Percentiles rank a stretch among this genome's conserved stretches.
phyloP scores from a whole-genome alignment of 1,284 basidiomycete genomes.

The Butyriboletus regius region DNA sequence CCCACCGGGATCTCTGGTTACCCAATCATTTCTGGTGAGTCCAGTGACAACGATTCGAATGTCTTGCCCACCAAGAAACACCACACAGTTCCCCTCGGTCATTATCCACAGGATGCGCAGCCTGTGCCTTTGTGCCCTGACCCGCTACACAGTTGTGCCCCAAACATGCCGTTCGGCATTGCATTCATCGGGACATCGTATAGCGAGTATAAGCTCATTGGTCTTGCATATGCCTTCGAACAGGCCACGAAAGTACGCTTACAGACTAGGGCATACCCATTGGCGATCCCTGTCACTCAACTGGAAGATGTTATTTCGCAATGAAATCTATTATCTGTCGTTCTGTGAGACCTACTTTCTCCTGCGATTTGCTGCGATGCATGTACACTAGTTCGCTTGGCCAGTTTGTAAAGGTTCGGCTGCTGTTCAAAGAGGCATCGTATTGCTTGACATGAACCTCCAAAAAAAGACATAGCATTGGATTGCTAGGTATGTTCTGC shows the following conservation, averaged over 20 bases:
- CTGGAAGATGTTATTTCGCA: conserved; percentile 37
- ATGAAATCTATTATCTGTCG: conserved; percentile 3
- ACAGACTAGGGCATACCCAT: conserved; percentile 37
- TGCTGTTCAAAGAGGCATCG: background rate
- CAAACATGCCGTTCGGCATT: conserved; percentile 48
- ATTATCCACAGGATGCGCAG: conserved; percentile 32
- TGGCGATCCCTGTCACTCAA: conserved; percentile 47
- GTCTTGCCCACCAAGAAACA: conserved; percentile 6
- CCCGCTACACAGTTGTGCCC: conserved; percentile 30
- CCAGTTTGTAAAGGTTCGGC: background rate
- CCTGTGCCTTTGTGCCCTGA: conserved; percentile 22
- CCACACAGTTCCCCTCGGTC: conserved; percentile 41
- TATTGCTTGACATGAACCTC: conserved; percentile 4
- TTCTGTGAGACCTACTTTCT: conserved; percentile 6
- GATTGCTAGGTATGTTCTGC: conserved; percentile 59
- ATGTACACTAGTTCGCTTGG: conserved; percentile 2
- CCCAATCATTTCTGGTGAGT: conserved; percentile 29
- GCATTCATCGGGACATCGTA: conserved; percentile 48
- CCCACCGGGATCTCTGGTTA: conserved; percentile 26
- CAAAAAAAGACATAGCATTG: conserved; percentile 8
- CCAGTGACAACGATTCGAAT: background rate
- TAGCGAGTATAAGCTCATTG: conserved; percentile 45
- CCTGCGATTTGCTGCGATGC: background rate
- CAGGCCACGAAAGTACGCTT: conserved; percentile 47
- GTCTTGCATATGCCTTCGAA: conserved; percentile 50